Evolutionary conservation across 1,284 basidiomycete species (phyloP), one percentile per base, ranked within the genome.

Genomic region (Cryptococcus hybrid): DNA sequence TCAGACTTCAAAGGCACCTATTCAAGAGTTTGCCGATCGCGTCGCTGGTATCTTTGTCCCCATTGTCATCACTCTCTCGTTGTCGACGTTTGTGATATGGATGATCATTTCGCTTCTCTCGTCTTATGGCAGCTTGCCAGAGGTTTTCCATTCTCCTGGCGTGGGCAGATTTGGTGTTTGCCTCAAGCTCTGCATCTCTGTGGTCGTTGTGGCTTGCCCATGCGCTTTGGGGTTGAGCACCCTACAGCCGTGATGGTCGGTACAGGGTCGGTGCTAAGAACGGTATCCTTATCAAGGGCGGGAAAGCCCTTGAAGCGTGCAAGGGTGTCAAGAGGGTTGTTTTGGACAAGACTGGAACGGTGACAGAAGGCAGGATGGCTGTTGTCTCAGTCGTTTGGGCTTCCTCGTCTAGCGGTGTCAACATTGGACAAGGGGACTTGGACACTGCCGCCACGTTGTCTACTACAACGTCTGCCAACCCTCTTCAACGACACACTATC

Each of bases 161-260:
- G 84, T 88, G 36, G 89, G 85, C 73, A 93, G 89, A 72, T 82
- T 98, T 59, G 90, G 92, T 38, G 88, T 96, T 9, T 98, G 95
- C 73, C 82, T 99, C 59, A 94, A 97, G 80, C 87, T 99, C 63
- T 98, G 95, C 75, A 99, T 99, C 71, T 94, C 90, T 51, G 95
- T 99, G 62, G 86, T 99, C 57, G 96, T 99, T 47, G 94, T 99
- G 56, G 96, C 96, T 3, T 99, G 96, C 75, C 96, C 96, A 0
- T 99, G 96, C 73, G 96, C 96, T 0, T 84, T 99, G 35, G 96
- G 96, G 3, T 83, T 99, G 55, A 91, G 90, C 58, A 99, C 96
- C 0, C 96, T 0, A 99, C 96, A 0, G 96, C 96, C 1, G 94
- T 99, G 77, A 99, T 99, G 96, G 96, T 99, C 43, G 96, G 96